A percentile compares a stretch with the other conserved stretches of the same genome.
phyloP scores from a whole-genome alignment of 2,329 filamentous ascomycete species.

The Neonectria ditissima region DNA sequence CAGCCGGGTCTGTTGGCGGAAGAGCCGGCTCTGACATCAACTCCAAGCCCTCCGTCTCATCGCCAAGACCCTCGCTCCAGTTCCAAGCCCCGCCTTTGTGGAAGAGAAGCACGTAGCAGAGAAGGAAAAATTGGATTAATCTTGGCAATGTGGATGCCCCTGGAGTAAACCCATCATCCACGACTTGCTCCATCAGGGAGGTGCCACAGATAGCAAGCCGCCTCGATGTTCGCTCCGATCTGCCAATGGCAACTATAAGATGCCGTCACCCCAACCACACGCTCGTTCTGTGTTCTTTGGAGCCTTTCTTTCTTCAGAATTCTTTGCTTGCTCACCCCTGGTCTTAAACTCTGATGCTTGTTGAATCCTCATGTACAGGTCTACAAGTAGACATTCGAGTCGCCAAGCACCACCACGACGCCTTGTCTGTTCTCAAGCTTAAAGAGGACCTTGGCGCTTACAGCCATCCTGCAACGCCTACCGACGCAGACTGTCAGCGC shows the following conservation, averaged over 20 bases:
- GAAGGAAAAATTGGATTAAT: constrained; percentile 41
- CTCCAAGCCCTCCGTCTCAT: constrained; percentile 37
- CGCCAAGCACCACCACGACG: constrained; percentile 5
- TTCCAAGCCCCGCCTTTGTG: constrained; percentile 39
- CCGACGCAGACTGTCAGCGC: constrained; percentile 33
- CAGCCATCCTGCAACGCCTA: background rate
- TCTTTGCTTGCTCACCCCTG: constrained; percentile 31
- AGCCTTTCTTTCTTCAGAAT: constrained; percentile 31
- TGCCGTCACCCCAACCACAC: constrained; percentile 34
- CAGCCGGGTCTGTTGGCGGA: constrained; percentile 31
- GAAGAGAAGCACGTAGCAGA: constrained; percentile 36
- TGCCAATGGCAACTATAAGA: constrained; percentile 40
- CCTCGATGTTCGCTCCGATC: constrained; percentile 14
- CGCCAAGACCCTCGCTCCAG: constrained; percentile 42
- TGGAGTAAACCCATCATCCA: constrained; percentile 24
- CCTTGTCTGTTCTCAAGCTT: constrained; percentile 15
- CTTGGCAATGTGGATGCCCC: constrained; percentile 42
- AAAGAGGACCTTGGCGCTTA: background rate
- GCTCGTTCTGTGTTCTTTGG: constrained; percentile 19
- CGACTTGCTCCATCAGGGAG: constrained; percentile 21
- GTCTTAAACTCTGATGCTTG: constrained; percentile 40
- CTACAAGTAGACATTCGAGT: constrained; percentile 35
- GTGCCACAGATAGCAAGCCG: constrained; percentile 23
- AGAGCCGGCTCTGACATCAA: constrained; percentile 37
- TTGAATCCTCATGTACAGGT: constrained; percentile 35